Conservation (phyloP, 2,329 filamentous ascomycete genomes). For the Rosellinia necatrix region DNA sequence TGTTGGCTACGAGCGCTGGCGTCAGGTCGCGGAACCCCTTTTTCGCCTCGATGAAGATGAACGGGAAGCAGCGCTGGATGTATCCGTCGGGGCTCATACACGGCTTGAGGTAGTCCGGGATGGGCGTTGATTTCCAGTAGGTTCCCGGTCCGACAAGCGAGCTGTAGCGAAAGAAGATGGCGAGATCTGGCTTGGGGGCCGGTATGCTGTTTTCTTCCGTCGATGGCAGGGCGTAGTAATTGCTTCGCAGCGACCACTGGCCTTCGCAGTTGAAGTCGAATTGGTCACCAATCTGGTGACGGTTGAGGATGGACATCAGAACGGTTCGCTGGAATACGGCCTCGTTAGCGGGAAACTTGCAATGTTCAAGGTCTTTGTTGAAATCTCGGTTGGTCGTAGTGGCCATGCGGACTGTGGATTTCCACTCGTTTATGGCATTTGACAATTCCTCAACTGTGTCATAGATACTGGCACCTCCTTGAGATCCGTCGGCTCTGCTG, state of each 20-base stretch:
- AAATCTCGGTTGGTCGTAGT: not conserved
- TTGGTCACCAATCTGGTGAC: not conserved
- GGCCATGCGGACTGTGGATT: not conserved
- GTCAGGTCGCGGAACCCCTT: not conserved
- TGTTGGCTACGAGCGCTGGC: constrained; percentile 1
- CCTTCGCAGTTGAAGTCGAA: constrained; percentile 10
- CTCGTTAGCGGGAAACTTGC: not conserved
- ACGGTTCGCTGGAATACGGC: constrained; percentile 7
- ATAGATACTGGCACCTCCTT: not conserved
- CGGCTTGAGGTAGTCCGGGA: not conserved
- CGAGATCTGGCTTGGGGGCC: constrained; percentile 7
- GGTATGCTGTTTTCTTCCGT: not conserved
- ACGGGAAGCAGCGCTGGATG: not conserved
- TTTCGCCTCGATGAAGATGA: constrained; percentile 5
- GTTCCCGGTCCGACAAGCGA: not conserved
- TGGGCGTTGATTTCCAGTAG: not conserved
- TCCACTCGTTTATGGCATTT: constrained; percentile 4
- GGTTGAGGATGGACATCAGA: constrained; percentile 10
- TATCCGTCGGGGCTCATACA: not conserved
- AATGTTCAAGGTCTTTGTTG: not conserved
- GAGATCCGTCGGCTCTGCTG: not conserved
- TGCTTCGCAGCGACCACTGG: not conserved
- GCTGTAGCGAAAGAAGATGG: constrained; percentile 6
- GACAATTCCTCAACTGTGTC: not conserved
- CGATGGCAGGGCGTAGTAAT: not conserved